Base-by-base conservation (phyloP, 495 filamentous ascomycete species). In the Xylaria palmicola region DNA sequence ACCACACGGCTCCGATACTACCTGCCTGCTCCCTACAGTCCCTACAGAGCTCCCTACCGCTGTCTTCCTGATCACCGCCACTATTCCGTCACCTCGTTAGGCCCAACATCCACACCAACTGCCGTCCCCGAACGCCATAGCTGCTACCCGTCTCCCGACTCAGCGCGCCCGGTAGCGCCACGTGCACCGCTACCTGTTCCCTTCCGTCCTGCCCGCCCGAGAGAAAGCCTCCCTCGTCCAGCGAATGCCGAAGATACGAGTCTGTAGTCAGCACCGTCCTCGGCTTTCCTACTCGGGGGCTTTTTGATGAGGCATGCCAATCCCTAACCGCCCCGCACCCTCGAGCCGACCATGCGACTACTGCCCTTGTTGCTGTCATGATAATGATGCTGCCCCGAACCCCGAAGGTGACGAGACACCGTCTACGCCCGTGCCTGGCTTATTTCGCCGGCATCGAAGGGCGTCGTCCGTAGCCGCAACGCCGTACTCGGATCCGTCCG, bases 271-370 rank as follows among this genome's bases (percentile, higher is more conserved):
- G 52, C 45, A 47, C 50, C 51, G 60, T 49, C 43, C 43, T 48
- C 52, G 53, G 53, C 45, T 51, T 41, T 62, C 34, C 53, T 62
- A 27, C 52, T 22, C 34, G 52, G 60, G 45, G 43, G 53, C 43
- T 50, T 51, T 49, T 22, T 62, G 60, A 62, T 62, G 60, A 62
- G 60, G 60, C 51, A 62, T 62, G 60, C 60, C 60, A 62, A 62
- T 51, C 60, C 60, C 34, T 36, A 56, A 56, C 57, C 36, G 41
- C 32, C 30, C 60, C 53, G 15, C 41, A 51, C 27, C 24, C 53
- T 34, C 53, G 44, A 57, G 52, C 53, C 60, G 51, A 54, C 41
- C 44, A 62, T 62, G 60, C 60, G 27, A 56, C 44, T 27, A 30
- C 44, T 54, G 20, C 19, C 34, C 30, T 48, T 40, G 40, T 48